Base-by-base conservation (phyloP, 495 filamentous ascomycete genomes). In the Aspergillus saccharolyticus region DNA sequence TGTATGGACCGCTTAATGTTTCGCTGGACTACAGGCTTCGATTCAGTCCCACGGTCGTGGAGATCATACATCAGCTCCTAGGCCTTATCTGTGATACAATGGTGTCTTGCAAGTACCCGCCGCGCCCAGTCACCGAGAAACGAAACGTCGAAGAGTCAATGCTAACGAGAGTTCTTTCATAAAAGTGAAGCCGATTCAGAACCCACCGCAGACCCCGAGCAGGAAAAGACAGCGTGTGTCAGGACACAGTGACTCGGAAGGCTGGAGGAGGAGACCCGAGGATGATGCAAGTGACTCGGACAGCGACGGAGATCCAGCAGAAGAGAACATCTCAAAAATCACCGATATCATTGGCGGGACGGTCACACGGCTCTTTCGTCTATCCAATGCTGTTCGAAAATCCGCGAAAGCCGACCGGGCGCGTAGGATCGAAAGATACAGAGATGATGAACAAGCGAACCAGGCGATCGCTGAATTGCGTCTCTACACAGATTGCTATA, bases 1-100 rank as follows among this genome's bases (percentile, higher is more conserved):
- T 71, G 18, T 69, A 59, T 51, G 68, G 68, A 25, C 62, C 62
- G 55, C 68, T 56, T 59, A 67, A 71, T 55, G 66, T 66, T 39
- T 71, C 68, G 66, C 44, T 71, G 43, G 68, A 71, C 47, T 71
- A 71, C 64, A 63, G 66, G 55, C 68, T 71, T 53, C 28, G 66
- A 61, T 71, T 55, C 57, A 67, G 64, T 64, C 67, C 67, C n/a
- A 63, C 55, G 52, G 52, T 55, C 28, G 66, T 55, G 42, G 63
- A 70, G 1, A 70, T 68, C 54, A 65, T 68, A 52, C 67, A 70
- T 56, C 66, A 70, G 59, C 66, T 70, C 46, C 52, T 69, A 45
- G 59, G 65, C 52, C 44, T 67, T 25, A 65, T 69, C 58, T 63
- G 51, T 43, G 57, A 65, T 58, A 54, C 58, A 14, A 59, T 69